Base-by-base conservation (phyloP, 176 grass and related monocot genomes). In the Aegilops speltoides region DNA sequence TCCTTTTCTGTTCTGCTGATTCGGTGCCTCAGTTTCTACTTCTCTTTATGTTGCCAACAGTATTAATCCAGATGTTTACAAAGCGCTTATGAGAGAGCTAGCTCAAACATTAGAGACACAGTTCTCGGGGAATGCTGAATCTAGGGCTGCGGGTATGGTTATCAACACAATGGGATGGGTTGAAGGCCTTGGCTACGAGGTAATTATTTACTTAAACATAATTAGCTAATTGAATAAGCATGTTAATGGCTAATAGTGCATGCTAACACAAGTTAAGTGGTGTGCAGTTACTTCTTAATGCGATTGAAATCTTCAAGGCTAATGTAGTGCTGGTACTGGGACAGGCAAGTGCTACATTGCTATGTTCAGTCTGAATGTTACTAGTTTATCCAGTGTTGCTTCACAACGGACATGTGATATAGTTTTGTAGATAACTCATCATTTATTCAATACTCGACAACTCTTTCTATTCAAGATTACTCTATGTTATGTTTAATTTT, bases 151-250 rank as follows among this genome's bases (percentile, higher is more conserved):
- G 0, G 93, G 96, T 83, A 94, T 98, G 93, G 73, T 98, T 62
- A 94, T 98, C 68, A 98, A 98, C 54, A 94, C 92, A 31, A 98
- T 98, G 92, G 97, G 97, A n/a, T 98, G 97, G 97, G 97, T 98
- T 78, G 97, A 98, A 96, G 94, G 94, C 43, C 93, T 98, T 87
- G 97, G 97, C 25, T 96, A 94, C 24, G 93, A 96, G 92, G 97
- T 98, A 80, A 81, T 34, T 81, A 32, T 12, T 84, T 77, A 28
- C 5, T 80, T 84, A 23, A 64, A 64, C 20, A 17, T 45, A 63
- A 63, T 6, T 48, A 16, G 31, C 33, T 59, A 26, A 61, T 87
- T 76, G 0, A 5, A 24, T 60, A n/a, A 33, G 8, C 28, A 34
- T 77, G 33, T 23, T 50, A 26, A 54, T 87, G 45, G 41, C 33